Evolutionary conservation across 768 basidiomycete species (phyloP).

Genomic region (Leccinum disarticulatum): DNA sequence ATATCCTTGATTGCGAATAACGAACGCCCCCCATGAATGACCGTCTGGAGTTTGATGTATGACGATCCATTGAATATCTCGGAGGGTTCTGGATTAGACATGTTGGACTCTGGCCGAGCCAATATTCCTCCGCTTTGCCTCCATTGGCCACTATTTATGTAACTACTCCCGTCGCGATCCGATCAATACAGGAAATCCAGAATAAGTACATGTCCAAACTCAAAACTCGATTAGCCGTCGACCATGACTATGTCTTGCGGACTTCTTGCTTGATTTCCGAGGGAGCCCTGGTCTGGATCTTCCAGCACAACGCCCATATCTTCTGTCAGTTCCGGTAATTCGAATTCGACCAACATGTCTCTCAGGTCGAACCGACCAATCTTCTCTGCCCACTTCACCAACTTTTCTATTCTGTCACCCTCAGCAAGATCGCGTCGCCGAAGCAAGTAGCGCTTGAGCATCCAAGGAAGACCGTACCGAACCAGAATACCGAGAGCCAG

Average conservation of each 20-base stretch:
- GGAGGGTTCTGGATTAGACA: neutral
- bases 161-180: neutral
- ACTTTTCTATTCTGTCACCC: slow-evolving; percentile 13
- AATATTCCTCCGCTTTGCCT: neutral
- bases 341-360: slow-evolving; percentile 22
- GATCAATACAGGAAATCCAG: slow-evolving; percentile 1
- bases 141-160: neutral
- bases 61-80: neutral
- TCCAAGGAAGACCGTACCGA: slow-evolving; percentile 25
- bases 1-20: slow-evolving; percentile 47
- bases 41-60: slow-evolving; percentile 31
- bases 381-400: slow-evolving; percentile 17
- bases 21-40: slow-evolving; percentile 52
- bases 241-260: slow-evolving; percentile 10
- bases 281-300: neutral
- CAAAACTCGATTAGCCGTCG: neutral
- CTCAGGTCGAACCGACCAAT: slow-evolving; percentile 25
- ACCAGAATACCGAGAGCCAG: slow-evolving; percentile 24
- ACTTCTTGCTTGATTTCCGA: neutral
- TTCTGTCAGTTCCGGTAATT: slow-evolving; percentile 14
- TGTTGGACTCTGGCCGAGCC: neutral
- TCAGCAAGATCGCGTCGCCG: slow-evolving; percentile 23
- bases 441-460: slow-evolving; percentile 27
- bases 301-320: slow-evolving; percentile 10
- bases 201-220: neutral